Percentiles rank a stretch among this genome's conserved stretches.
phyloP scores from a whole-genome alignment of 306 rosid species.

The Sechiopsis laciniata region DNA sequence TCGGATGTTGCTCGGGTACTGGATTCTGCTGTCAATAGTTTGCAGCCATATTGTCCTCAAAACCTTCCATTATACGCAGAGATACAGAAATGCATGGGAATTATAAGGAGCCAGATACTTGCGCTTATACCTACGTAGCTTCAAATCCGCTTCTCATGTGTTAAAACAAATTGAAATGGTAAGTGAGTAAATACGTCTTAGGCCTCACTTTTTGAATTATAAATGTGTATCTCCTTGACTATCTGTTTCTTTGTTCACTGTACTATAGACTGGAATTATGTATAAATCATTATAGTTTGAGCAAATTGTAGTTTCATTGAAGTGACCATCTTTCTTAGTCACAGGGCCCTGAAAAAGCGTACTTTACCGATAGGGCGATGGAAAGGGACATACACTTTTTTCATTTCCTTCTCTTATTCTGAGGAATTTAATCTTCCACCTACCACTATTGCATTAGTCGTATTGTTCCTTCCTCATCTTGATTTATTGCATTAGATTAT shows the following conservation, averaged over 20 bases:
- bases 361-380: too few species aligned
- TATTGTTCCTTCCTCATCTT: neutral
- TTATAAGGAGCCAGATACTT: conserved; percentile 81
- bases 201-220: conserved; percentile 14
- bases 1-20: conserved; percentile 76
- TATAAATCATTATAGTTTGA: conserved; percentile 18
- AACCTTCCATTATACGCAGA: conserved; percentile 69
- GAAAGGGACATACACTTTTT: too few species aligned
- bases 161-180: neutral
- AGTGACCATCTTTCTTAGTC: neutral
- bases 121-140: conserved; percentile 77
- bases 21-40: conserved; percentile 69
- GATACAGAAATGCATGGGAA: conserved; percentile 89
- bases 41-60: conserved; percentile 71
- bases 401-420: too few species aligned
- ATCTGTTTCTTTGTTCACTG: conserved; percentile 9
- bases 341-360: too few species aligned
- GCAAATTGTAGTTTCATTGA: neutral
- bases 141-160: conserved; percentile 16
- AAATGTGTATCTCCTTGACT: conserved; percentile 4
- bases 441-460: neutral
- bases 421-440: neutral
- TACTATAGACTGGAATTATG: conserved; percentile 17
- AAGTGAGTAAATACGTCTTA: conserved; percentile 10
- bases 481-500: neutral